A percentile compares a stretch with the other conserved stretches of the same genome.
Conservation (phyloP, 805 yeast genomes). For the Saccharomycodes ludwigii region DNA sequence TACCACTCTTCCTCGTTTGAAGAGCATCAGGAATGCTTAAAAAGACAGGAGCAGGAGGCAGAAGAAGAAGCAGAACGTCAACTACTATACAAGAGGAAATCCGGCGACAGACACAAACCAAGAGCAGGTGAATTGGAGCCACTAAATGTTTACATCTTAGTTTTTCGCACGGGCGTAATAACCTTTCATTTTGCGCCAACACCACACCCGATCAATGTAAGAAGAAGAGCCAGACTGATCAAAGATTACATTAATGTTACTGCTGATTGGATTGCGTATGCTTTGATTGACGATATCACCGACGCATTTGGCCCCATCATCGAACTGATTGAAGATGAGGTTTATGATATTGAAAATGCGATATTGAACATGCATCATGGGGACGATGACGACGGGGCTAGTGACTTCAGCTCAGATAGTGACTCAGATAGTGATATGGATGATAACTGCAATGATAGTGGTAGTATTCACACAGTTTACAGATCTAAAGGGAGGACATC, state of each 20-base stretch:
- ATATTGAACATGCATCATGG: constrained; percentile 79
- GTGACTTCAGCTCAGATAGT: constrained; percentile 21
- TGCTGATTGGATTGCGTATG: constrained; percentile 96
- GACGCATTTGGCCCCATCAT: constrained; percentile 97
- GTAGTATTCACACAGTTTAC: constrained; percentile 7
- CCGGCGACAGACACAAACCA: constrained; percentile 33
- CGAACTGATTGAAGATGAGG: constrained; percentile 87
- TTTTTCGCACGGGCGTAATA: constrained; percentile 80
- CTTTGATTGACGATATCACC: constrained; percentile 90
- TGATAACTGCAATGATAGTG: constrained; percentile 13
- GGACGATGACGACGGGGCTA: constrained; percentile 28
- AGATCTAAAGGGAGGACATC: too few species aligned
- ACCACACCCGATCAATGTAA: constrained; percentile 91
- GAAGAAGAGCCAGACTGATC: constrained; percentile 81
- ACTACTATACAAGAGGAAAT: constrained; percentile 28
- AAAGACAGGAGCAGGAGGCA: constrained; percentile 17
- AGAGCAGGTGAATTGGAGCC: constrained; percentile 60
- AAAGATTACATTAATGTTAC: constrained; percentile 82
- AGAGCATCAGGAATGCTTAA: too few species aligned
- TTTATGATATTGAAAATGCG: constrained; percentile 86
- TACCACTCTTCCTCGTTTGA: too few species aligned
- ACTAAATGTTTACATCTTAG: constrained; percentile 83
- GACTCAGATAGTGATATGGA: constrained; percentile 28
- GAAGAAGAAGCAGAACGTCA: constrained; percentile 24
- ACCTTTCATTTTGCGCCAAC: constrained; percentile 93